A percentile compares a stretch with the other conserved stretches of the same genome.
Conservation (phyloP, 495 filamentous ascomycete genomes). For the Evansstolkia leycettana region DNA sequence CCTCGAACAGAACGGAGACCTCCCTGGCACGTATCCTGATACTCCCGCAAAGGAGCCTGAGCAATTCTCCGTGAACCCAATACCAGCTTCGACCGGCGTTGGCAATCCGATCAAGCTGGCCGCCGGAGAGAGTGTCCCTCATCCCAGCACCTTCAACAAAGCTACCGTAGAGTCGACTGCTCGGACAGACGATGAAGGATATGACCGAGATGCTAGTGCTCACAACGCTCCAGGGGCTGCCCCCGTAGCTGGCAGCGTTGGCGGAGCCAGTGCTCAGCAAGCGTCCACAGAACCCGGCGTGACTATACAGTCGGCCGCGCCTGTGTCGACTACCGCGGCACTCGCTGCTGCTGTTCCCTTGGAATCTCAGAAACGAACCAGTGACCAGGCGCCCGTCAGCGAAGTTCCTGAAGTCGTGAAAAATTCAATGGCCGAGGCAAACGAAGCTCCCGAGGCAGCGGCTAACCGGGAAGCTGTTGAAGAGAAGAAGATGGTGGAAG, state of each 20-base stretch:
- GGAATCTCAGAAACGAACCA: constrained; percentile 32
- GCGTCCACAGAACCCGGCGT: constrained; percentile 33
- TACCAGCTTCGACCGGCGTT: constrained; percentile 61
- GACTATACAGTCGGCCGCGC: constrained; percentile 55
- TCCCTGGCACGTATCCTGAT: constrained; percentile 73
- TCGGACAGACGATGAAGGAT: constrained; percentile 70
- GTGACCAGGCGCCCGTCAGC: constrained; percentile 25
- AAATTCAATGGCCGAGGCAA: constrained; percentile 47
- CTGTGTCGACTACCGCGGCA: constrained; percentile 58
- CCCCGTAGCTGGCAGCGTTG: constrained; percentile 6
- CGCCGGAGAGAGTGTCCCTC: constrained; percentile 72
- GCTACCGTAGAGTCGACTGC: constrained; percentile 44
- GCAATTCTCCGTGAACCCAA: constrained; percentile 50
- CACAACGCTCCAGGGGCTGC: constrained; percentile 29
- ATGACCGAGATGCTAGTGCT: constrained; percentile 58
- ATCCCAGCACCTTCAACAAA: constrained; percentile 34
- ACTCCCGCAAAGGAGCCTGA: constrained; percentile 53
- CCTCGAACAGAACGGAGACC: constrained; percentile 35
- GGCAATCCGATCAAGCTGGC: constrained; percentile 70
- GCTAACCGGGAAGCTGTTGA: constrained; percentile 47
- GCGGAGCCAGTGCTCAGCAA: constrained; percentile 13
- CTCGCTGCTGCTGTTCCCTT: constrained; percentile 61
- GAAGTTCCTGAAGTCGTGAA: constrained; percentile 56
- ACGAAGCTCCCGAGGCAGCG: constrained; percentile 49
- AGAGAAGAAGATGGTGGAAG: constrained; percentile 56